Evolutionary conservation across 2,329 filamentous ascomycete genomes (phyloP), one percentile per base, ranked within the genome.

Genomic region (Aspergillus aculeatinus): DNA sequence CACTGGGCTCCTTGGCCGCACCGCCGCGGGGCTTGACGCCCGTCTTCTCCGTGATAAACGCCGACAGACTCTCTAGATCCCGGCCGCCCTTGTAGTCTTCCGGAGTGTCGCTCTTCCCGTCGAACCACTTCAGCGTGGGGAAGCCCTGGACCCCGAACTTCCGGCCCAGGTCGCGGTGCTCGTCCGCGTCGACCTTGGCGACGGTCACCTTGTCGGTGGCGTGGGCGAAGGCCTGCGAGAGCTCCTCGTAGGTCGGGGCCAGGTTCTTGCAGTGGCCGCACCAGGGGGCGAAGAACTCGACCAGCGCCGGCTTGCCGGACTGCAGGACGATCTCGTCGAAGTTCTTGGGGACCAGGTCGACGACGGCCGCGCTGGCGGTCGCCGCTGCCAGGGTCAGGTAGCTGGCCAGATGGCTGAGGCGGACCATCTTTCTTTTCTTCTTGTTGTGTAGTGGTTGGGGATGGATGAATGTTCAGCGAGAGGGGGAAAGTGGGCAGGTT

Each of bases 211-310:
- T 88, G 74, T 88, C 82, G 81, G 92, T 80, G 66, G 87, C 87
- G 71, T 85, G 87, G 66, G 89, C 87, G 77, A 93, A 96, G 48
- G 83, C 81, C 53, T 82, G 77, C 51, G 87, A 95, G 48, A 99
- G 87, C 75, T 99, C 91, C 77, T 99, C 95, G 79, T 96, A 99
- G 61, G 96, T 82, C 53, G 95, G 96, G 16, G 95, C 95, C 35
- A 99, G 89, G 73, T 82, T 96, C 86, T 98, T 98, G 91, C 95
- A 99, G 84, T 99, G 95, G 33, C 95, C 96, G 74, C 95, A 99
- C 95, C 95, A 99, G 25, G 94, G 93, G 35, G 95, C 95, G 74
- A 96, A 98, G 85, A 99, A 99, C 78, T 98, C 93, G 70, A 98
- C 92, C 27, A 99, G 88, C 0, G 95, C 93, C 48, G 95, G 94